phyloP scores from a whole-genome alignment of 2,329 filamentous ascomycete species.

The Phialophora verrucosa region DNA sequence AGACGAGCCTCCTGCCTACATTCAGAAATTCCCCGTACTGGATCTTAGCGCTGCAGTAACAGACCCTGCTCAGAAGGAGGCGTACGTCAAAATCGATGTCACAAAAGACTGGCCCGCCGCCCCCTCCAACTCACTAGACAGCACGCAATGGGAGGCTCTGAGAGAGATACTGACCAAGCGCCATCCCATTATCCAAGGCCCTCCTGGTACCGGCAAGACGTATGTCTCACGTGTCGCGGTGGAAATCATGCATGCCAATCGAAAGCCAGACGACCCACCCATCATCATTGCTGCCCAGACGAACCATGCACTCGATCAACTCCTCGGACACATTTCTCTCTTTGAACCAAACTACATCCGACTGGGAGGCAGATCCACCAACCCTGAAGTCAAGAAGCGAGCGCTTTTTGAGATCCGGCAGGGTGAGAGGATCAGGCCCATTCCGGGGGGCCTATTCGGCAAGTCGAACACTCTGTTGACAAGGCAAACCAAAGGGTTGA shows the following conservation, averaged over 20 bases:
- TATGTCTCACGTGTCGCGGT: conserved; percentile 77
- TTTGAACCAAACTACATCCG: conserved; percentile 69
- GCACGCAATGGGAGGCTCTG: conserved; percentile 72
- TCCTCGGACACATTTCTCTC: conserved; percentile 67
- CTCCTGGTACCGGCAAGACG: conserved; percentile 81
- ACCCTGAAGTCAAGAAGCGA: conserved; percentile 67
- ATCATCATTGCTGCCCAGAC: conserved; percentile 85
- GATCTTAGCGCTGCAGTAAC: conserved; percentile 54
- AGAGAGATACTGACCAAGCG: conserved; percentile 72
- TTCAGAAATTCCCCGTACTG: conserved; percentile 56
- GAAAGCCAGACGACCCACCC: conserved; percentile 62
- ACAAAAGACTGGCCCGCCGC: conserved; percentile 60
- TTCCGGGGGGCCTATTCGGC: conserved; percentile 50
- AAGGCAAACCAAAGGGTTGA: conserved; percentile 51
- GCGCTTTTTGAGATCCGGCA: conserved; percentile 69
- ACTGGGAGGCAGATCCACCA: conserved; percentile 72
- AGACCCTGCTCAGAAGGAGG: conserved; percentile 44
- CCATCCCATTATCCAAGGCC: conserved; percentile 80
- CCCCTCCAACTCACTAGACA: conserved; percentile 63
- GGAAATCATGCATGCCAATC: conserved; percentile 67
- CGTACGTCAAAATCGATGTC: conserved; percentile 59
- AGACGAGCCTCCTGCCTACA: conserved; percentile 59
- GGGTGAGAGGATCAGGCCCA: conserved; percentile 41
- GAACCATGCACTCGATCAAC: conserved; percentile 87
- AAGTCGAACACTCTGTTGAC: conserved; percentile 52